These are phyloP conservation scores for Neurospora sp. DNA, from an alignment of 495 filamentous ascomycete species.

Conservation along the genomic window DNA sequence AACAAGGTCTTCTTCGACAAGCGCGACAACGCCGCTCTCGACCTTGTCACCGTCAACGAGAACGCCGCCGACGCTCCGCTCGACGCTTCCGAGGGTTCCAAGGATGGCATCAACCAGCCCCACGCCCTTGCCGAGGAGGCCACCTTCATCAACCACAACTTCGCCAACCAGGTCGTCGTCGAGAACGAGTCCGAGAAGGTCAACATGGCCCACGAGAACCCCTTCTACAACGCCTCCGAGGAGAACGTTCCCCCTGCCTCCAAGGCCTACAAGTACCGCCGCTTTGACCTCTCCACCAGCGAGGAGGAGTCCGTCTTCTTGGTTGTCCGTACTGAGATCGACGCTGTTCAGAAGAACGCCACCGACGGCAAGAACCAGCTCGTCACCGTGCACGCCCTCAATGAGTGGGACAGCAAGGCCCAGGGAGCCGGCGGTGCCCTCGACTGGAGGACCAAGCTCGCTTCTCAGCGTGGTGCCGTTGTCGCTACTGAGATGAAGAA, in stretches of 20 bases:
- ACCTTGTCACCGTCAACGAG: conserved; percentile 97
- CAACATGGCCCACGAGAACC: conserved; percentile 79
- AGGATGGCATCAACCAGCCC: conserved; percentile 89
- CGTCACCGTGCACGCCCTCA: conserved; percentile 87
- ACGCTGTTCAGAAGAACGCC: conserved; percentile 89
- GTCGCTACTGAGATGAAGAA: conserved; percentile 99
- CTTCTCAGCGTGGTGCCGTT: conserved; percentile 86
- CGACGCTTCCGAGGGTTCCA: conserved; percentile 83
- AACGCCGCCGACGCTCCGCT: conserved; percentile 95
- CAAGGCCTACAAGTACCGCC: conserved; percentile 96
- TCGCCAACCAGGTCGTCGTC: conserved; percentile 82
- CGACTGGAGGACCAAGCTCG: conserved; percentile 92
- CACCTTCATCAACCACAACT: conserved; percentile 99
- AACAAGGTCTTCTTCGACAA: conserved; percentile 99
- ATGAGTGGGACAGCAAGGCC: conserved; percentile 97
- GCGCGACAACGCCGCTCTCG: conserved; percentile 83
- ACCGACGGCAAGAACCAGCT: conserved; percentile 81
- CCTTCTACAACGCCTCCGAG: conserved; percentile 90
- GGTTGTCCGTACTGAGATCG: conserved; percentile 90
- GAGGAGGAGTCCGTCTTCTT: conserved; percentile 87
- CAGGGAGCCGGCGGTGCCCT: conserved; percentile 88
- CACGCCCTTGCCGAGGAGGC: conserved; percentile 86
- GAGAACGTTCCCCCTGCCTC: conserved; percentile 87
- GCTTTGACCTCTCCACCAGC: conserved; percentile 89
- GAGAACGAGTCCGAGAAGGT: conserved; percentile 70